Evolutionary conservation across 2,329 filamentous ascomycete species (phyloP), one percentile per base, ranked within the genome.

Genomic region (Epichloe amarillans): DNA sequence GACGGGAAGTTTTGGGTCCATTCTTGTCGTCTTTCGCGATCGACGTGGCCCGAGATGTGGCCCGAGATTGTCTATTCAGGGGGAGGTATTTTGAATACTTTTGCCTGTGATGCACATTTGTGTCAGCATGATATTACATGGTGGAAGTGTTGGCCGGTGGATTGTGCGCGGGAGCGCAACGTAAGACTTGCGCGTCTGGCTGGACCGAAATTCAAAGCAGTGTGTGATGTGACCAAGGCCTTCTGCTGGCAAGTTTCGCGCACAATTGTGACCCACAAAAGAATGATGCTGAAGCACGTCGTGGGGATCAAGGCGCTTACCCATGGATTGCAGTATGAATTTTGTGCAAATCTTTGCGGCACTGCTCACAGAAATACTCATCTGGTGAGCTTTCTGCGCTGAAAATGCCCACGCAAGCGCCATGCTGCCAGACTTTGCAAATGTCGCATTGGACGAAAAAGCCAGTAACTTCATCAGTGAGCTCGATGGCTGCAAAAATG

Each of bases 381-480:
- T 97, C 91, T 10, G 93, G 93, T 57, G 88, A 91, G 65, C 86
- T 84, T 58, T 87, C 84, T 68, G 95, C 91, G 58, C 93, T 93
- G 72, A 95, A 89, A 62, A 98, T 95, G 54, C 93, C 91, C 53
- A 98, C 91, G 64, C 93, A 98, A 54, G 90, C 91, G 61, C 93
- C 93, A 66, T 98, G 93, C 67, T 98, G 93, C 93, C 91, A 98
- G 56, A 97, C 93, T 66, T 95, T 94, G 74, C 93, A 98, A 56
- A 87, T 76, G 69, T 97, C 93, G 77, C 93, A 98, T 72, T 97
- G 91, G 58, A 98, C 90, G 69, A 96, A 98, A 69, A 97, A 85
- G 49, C 90, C 91, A 43, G 91, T 93, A 57, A 91, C 77, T 57
- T 97, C 91, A 61, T 95, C 89, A 35, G 83, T 80, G 55, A 88